Conservation (phyloP, 805 yeast genomes). For the Wickerhamiella cacticola region DNA sequence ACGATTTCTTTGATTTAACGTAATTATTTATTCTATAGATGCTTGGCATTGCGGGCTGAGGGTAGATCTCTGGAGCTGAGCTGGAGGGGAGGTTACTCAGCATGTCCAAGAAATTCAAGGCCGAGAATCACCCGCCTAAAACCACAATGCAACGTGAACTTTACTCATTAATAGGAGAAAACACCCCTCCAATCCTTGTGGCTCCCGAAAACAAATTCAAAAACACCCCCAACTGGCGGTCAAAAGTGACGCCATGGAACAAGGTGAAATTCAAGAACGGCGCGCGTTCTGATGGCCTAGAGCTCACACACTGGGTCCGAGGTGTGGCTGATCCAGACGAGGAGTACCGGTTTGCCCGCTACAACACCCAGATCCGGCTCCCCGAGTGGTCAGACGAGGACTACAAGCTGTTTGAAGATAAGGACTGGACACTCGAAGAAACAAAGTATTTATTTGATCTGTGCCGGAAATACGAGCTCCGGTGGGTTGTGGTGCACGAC, state of each 20-base stretch:
- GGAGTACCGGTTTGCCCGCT: constrained; percentile 63
- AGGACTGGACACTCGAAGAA: constrained; percentile 63
- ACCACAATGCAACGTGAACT: constrained; percentile 83
- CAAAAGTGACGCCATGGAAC: constrained; percentile 76
- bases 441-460: constrained; percentile 66
- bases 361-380: constrained; percentile 52
- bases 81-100: too few species aligned
- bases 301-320: constrained; percentile 75
- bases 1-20: constrained; percentile 9
- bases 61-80: too few species aligned
- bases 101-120: constrained; percentile 25
- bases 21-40: too few species aligned
- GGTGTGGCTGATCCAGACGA: constrained; percentile 43
- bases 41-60: too few species aligned
- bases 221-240: constrained; percentile 46
- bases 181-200: constrained; percentile 74
- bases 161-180: constrained; percentile 78
- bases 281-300: constrained; percentile 43
- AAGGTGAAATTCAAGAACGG: constrained; percentile 47
- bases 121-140: constrained; percentile 23
- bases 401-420: constrained; percentile 41
- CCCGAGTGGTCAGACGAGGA: constrained; percentile 58
- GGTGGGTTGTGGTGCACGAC: constrained; percentile 60
- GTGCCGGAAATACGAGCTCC: constrained; percentile 40
- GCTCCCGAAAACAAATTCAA: constrained; percentile 41